Percentiles rank a stretch among this genome's conserved stretches.
These are phyloP conservation scores for Backusella mclennaniae DNA, from an alignment of 192 early-diverging fungal species.

Conservation along the genomic window DNA sequence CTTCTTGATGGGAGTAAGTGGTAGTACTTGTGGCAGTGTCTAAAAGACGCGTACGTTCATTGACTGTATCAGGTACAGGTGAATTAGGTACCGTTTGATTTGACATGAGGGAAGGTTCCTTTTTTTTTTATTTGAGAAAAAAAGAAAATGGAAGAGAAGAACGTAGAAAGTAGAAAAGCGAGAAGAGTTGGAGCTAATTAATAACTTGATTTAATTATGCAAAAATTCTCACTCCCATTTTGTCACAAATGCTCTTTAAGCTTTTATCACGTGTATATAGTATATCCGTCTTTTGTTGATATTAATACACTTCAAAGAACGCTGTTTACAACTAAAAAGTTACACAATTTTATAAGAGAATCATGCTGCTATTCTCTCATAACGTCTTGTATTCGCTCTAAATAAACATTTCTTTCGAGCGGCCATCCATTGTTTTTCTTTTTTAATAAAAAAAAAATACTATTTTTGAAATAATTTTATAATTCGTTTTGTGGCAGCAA, in stretches of 20 bases:
- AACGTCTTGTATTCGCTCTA: too few relatives aligned
- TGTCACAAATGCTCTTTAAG: neutral
- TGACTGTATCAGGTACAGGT: slow-evolving; percentile 1
- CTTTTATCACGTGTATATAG: too few relatives aligned
- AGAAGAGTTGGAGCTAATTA: neutral
- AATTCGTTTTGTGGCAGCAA: too few relatives aligned
- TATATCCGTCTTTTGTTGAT: too few relatives aligned
- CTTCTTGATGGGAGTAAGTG: neutral
- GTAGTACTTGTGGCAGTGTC: neutral
- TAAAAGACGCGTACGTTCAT: slow-evolving; percentile 14
- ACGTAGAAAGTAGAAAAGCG: neutral
- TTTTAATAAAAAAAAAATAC: too few relatives aligned
- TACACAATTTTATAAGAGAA: too few relatives aligned
- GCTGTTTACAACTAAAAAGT: too few relatives aligned
- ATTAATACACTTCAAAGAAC: too few relatives aligned
- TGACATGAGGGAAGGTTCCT: neutral
- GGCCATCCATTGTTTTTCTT: too few relatives aligned
- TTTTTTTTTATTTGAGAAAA: slow-evolving; percentile 3
- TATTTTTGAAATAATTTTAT: too few relatives aligned
- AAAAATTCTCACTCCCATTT: neutral
- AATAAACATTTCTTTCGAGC: too few relatives aligned
- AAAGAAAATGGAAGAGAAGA: slow-evolving; percentile 5
- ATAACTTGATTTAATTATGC: neutral
- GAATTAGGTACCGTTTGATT: slow-evolving; percentile 6
- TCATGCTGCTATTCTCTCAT: too few relatives aligned